These are phyloP conservation scores for Bidens hawaiensis DNA, from an alignment of 140 eudicot genomes.

Conservation along the genomic window DNA sequence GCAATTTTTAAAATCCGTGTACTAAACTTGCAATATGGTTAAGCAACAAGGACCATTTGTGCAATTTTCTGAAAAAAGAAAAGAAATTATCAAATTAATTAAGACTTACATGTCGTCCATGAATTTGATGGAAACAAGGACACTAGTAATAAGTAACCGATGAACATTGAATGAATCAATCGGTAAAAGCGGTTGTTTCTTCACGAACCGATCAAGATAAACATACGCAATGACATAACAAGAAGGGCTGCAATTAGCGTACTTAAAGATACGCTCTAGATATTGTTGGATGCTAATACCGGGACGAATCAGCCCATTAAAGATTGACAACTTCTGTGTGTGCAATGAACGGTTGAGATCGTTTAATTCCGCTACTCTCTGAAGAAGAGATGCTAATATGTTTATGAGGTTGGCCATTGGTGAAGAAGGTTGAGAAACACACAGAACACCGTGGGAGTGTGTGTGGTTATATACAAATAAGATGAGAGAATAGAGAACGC, in stretches of 20 bases:
- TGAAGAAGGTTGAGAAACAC: background rate
- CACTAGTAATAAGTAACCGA: constrained; percentile 63
- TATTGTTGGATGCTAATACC: constrained; percentile 44
- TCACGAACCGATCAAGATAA: constrained; percentile 55
- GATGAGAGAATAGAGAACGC: background rate
- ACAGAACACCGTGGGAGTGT: background rate
- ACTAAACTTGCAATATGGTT: no score
- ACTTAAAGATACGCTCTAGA: constrained; percentile 60
- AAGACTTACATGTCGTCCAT: constrained; percentile 68
- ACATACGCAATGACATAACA: constrained; percentile 56
- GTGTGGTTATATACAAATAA: background rate
- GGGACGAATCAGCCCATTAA: constrained; percentile 47
- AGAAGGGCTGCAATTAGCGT: constrained; percentile 64
- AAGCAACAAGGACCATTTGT: no score
- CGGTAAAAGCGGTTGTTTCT: constrained; percentile 52
- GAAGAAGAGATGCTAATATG: constrained; percentile 45
- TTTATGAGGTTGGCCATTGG: constrained; percentile 30
- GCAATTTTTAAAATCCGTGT: no score
- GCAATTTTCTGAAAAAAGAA: no score
- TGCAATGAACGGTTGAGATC: constrained; percentile 23
- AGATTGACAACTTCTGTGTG: constrained; percentile 37
- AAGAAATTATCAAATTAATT: no score
- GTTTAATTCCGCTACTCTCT: constrained; percentile 44
- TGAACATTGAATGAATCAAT: constrained; percentile 56
- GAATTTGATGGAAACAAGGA: constrained; percentile 63